Evolutionary conservation across 768 basidiomycete species (phyloP), one percentile per base, ranked within the genome.

Genomic region (Tephrocybe sp.): DNA sequence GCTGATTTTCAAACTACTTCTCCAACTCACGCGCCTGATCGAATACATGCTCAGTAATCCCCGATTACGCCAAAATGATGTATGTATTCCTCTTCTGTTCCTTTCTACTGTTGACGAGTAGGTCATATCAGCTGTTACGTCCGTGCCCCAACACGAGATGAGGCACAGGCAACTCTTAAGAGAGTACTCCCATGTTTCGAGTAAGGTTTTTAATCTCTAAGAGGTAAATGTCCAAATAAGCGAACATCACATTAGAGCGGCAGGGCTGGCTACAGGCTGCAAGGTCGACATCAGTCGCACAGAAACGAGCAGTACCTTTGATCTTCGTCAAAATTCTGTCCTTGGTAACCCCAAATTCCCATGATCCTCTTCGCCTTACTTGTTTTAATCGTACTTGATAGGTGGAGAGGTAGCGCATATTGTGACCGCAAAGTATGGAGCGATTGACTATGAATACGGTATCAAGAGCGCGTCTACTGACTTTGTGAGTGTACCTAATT

Each of bases 71-170:
- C 1, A 83, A 82, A 54, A 80, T 88, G 68, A 67, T 70, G 86
- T 85, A 60, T 50, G 36, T 40, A 6, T 11, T 29, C 27, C n/a
- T n/a, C n/a, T n/a, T n/a, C n/a, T 29, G 27, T 11, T 29, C 27
- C 27, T 29, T 11, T 5, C 27, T 29, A 11, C 11, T 15, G 3
- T n/a, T n/a, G n/a, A n/a, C n/a, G n/a, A n/a, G n/a, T n/a, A n/a
- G n/a, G n/a, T n/a, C n/a, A n/a, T n/a, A n/a, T n/a, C n/a, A 84
- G 83, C 3, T 92, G 82, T 69, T 82, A 80, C 53, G 79, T 90
- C 4, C 84, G 90, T 18, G 86, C 86, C 0, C 84, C 86, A 3
- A 78, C 79, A 0, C 75, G 77, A 22, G 74, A 74, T 9, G 86
- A 88, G 55, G 75, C 83, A 41, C 59, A 80, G 42, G 74, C 72